Evolutionary conservation across 169 alveolate genomes (phyloP).

Genomic region (Eimeria praecox): DNA sequence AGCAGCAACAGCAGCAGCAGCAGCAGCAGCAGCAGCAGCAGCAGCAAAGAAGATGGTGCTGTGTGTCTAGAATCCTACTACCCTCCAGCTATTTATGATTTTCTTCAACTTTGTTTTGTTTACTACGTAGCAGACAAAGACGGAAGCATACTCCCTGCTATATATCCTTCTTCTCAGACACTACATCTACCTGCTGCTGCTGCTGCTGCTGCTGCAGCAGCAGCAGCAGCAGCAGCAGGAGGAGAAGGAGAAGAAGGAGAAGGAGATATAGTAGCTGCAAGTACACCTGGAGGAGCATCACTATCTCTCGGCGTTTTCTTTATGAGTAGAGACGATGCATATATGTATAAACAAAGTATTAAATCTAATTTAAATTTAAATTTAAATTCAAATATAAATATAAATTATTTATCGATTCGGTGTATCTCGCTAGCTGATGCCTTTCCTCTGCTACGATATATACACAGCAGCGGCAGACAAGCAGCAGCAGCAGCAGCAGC

Average conservation of each 20-base stretch:
- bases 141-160: neutral
- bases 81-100: neutral
- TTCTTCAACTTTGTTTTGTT: neutral
- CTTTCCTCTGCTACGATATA: neutral
- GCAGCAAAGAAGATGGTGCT: no score
- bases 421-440: neutral
- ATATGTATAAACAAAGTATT: neutral
- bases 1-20: constrained; percentile 37
- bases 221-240: constrained; percentile 47
- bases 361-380: no score
- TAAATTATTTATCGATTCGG: no score
- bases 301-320: constrained; percentile 9
- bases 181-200: neutral
- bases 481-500: constrained; percentile 43
- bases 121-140: constrained; percentile 24
- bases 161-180: neutral
- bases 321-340: constrained; percentile 11
- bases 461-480: constrained; percentile 41
- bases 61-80: neutral
- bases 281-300: constrained; percentile 21
- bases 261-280: neutral
- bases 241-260: neutral
- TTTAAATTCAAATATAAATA: neutral
- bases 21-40: constrained; percentile 1
- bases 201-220: constrained; percentile 23